phyloP scores from a whole-genome alignment of 2,329 filamentous ascomycete species.

The Gaeumannomyces tritici region DNA sequence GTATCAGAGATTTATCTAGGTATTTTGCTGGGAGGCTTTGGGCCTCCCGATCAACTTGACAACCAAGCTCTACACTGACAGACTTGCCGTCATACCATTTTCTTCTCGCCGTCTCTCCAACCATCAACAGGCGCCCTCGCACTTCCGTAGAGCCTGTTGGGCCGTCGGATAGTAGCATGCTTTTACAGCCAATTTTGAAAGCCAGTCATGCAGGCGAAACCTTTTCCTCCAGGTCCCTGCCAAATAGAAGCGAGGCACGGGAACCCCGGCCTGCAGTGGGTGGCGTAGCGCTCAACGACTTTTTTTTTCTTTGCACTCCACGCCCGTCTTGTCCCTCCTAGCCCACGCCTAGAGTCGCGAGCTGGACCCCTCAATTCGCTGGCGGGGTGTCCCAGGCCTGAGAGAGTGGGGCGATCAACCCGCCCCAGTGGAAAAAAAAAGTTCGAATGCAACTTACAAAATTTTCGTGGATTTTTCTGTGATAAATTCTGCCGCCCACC shows the following conservation, averaged over 20 bases:
- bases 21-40: background rate
- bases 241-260: background rate
- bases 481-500: slow-evolving; percentile 3
- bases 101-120: background rate
- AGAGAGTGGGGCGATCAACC: background rate
- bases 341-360: background rate
- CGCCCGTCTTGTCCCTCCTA: no score
- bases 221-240: background rate
- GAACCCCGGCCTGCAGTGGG: background rate
- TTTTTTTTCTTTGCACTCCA: background rate
- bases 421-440: slow-evolving; percentile 4
- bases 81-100: background rate
- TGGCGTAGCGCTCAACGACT: background rate
- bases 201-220: background rate
- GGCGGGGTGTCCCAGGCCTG: background rate
- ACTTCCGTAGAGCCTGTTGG: background rate
- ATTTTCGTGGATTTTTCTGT: slow-evolving; percentile 3
- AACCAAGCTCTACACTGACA: background rate
- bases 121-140: background rate
- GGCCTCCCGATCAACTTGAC: background rate
- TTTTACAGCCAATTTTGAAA: background rate
- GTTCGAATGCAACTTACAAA: slow-evolving; percentile 5
- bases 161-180: background rate
- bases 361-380: background rate
- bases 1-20: background rate